Conservation (phyloP, 306 rosid species). For the Cicer bijugum region DNA sequence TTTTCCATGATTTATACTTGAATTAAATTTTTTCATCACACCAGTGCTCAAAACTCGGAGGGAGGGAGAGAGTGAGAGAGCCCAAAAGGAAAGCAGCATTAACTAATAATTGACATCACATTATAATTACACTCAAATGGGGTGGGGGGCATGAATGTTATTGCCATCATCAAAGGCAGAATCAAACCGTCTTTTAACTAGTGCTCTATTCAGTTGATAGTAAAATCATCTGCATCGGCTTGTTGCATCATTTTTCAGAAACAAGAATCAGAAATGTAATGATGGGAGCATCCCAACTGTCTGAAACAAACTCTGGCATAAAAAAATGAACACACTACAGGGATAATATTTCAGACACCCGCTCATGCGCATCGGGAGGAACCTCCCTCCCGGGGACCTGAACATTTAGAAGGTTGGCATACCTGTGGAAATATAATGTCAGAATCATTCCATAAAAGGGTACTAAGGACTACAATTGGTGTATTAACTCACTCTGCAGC, state of each 20-base stretch:
- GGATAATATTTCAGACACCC: constrained; percentile 70
- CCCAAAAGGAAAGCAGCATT: constrained; percentile 37
- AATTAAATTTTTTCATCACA: constrained; percentile 39
- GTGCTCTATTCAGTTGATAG: constrained; percentile 16
- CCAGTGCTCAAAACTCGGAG: constrained; percentile 25
- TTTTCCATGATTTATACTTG: constrained; percentile 35
- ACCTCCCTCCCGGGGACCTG: constrained; percentile 94
- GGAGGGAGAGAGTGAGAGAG: background rate
- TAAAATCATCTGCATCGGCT: constrained; percentile 42
- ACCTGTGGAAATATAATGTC: constrained; percentile 61
- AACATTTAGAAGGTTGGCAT: constrained; percentile 78
- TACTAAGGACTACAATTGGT: constrained; percentile 28
- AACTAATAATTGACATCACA: constrained; percentile 59
- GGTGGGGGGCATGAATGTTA: constrained; percentile 10
- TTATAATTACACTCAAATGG: constrained; percentile 48
- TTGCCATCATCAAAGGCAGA: constrained; percentile 36
- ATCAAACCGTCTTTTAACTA: constrained; percentile 30
- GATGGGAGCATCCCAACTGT: constrained; percentile 31
- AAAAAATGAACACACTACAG: constrained; percentile 50
- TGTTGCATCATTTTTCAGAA: constrained; percentile 43
- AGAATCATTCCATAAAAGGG: constrained; percentile 27
- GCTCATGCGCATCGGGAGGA: constrained; percentile 77
- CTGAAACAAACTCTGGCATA: constrained; percentile 41
- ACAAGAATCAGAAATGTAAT: constrained; percentile 38
- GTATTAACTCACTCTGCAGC: constrained; percentile 71